Percentiles rank a stretch among this genome's conserved stretches.
Evolutionary conservation across 163 green algal species (phyloP).

Genomic region (Scenedesmus sp.): DNA sequence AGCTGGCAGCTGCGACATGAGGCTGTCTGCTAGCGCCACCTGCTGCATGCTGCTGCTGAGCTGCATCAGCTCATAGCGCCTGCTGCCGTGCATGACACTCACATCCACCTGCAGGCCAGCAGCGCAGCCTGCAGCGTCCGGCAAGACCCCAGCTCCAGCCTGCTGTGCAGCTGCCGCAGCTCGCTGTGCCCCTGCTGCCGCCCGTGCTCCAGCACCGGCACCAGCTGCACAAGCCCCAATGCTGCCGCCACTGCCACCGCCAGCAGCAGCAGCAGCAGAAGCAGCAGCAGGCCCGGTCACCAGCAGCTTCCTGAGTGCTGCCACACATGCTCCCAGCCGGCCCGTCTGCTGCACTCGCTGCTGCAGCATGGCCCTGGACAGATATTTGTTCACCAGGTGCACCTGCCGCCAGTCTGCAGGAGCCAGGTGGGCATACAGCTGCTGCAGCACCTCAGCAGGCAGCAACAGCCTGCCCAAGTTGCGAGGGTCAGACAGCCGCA

Average conservation of each 20-base stretch:
- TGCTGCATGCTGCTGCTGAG: neutral
- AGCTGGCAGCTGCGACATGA: too few species aligned
- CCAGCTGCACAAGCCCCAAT: neutral
- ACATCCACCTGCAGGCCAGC: neutral
- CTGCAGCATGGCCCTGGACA: neutral
- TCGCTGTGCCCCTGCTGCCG: neutral
- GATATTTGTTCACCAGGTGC: neutral
- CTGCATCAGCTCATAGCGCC: neutral
- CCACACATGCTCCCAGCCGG: neutral
- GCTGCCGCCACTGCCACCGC: neutral
- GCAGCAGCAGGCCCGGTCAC: neutral
- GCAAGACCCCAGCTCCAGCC: neutral
- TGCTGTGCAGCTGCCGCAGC: neutral
- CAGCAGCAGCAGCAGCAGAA: neutral
- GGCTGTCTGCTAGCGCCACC: neutral
- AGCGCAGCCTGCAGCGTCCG: neutral
- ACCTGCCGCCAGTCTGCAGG: neutral
- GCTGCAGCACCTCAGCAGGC: neutral
- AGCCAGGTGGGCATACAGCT: neutral
- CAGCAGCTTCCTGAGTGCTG: neutral
- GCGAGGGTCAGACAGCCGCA: neutral
- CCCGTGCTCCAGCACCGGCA: neutral
- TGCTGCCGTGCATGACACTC: neutral
- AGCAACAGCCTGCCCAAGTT: neutral
- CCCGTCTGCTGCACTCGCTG: neutral